Evolutionary conservation across 2,329 filamentous ascomycete species (phyloP).

Genomic region (Phialophora expanda): DNA sequence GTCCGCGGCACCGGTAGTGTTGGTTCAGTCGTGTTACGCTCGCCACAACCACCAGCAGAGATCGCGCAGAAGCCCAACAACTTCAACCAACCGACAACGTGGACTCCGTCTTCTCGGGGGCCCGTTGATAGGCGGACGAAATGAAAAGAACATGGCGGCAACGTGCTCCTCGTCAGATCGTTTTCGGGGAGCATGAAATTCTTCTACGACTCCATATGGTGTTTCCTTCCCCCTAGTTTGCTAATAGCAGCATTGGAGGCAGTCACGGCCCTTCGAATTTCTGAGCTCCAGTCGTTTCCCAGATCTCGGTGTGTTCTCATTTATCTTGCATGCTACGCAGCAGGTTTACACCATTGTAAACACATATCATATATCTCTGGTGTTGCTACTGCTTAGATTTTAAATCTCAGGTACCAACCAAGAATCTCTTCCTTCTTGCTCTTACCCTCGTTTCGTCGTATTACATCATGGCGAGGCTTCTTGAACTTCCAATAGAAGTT

Average conservation of each 20-base stretch:
- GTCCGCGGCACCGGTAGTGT: slow-evolving; percentile 42
- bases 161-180: slow-evolving; percentile 30
- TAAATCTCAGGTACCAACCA: not conserved
- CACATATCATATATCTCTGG: not conserved
- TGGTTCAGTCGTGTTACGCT: slow-evolving; percentile 8
- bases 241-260: not conserved
- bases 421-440: not conserved
- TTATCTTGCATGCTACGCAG: not conserved
- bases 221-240: not conserved
- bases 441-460: not conserved
- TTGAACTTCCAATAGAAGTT: not conserved
- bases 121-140: not conserved
- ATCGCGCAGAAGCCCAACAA: slow-evolving; percentile 34
- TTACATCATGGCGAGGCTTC: not conserved
- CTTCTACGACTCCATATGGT: not conserved
- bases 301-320: not conserved
- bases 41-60: not conserved
- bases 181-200: slow-evolving; percentile 37
- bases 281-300: not conserved
- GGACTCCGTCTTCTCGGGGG: slow-evolving; percentile 10
- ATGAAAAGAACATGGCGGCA: not conserved
- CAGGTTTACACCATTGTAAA: not conserved
- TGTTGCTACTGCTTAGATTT: not conserved
- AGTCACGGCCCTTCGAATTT: not conserved
- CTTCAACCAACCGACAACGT: slow-evolving; percentile 41